These are phyloP conservation scores for Phascolomyces articulosus DNA, from an alignment of 371 early-diverging fungal species.

Conservation along the genomic window DNA sequence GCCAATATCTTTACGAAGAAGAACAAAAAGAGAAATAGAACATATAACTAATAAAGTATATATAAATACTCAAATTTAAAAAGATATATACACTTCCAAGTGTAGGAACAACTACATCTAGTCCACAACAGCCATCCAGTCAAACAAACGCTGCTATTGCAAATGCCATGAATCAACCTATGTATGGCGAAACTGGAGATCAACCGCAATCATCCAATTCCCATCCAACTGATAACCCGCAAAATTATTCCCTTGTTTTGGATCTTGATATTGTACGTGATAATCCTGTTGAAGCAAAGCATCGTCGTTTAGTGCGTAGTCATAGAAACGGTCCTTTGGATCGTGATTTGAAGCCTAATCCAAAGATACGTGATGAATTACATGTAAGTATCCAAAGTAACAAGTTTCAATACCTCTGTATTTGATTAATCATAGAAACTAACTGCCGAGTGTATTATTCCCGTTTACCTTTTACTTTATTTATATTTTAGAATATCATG, in stretches of 20 bases:
- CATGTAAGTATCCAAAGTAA: constrained; percentile 56
- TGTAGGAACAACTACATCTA: constrained; percentile 18
- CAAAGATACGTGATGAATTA: constrained; percentile 91
- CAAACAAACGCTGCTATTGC: constrained; percentile 29
- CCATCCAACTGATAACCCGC: constrained; percentile 22
- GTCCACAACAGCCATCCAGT: constrained; percentile 3
- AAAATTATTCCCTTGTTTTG: constrained; percentile 44
- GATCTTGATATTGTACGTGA: constrained; percentile 80
- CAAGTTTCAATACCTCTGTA: too few species aligned
- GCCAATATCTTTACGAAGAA: background rate
- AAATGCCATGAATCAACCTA: constrained; percentile 38
- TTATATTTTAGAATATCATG: constrained; percentile 73
- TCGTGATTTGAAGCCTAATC: constrained; percentile 93
- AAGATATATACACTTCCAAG: constrained; percentile 39
- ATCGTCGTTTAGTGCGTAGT: constrained; percentile 88
- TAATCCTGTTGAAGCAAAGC: constrained; percentile 96
- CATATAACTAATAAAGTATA: background rate
- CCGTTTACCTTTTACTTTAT: too few species aligned
- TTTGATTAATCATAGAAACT: too few species aligned
- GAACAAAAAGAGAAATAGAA: background rate
- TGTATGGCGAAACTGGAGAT: constrained; percentile 15
- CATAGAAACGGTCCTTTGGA: constrained; percentile 91
- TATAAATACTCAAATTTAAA: background rate
- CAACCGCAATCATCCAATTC: constrained; percentile 2
- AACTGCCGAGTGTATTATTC: too few species aligned